phyloP scores from a whole-genome alignment of 345 rosid species.

The Brassica nigra region DNA sequence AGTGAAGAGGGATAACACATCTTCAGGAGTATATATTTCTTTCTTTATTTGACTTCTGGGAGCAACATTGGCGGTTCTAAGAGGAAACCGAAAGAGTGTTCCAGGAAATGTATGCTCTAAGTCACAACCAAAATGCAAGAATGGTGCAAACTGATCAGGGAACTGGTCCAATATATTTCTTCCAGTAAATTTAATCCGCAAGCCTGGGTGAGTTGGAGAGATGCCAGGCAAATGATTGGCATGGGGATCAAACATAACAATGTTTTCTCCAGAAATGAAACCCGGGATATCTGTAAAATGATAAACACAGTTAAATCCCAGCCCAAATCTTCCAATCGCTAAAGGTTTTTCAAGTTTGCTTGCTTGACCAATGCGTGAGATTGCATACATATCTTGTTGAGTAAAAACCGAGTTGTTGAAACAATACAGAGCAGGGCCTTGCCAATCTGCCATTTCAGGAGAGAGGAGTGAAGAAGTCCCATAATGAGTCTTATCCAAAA shows the following conservation, averaged over 20 bases:
- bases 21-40: conserved; percentile 78
- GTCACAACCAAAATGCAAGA: conserved; percentile 93
- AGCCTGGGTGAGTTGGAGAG: conserved; percentile 95
- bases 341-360: conserved; percentile 95
- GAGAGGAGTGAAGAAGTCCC: conserved; percentile 96
- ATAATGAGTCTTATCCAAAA: conserved; percentile 91
- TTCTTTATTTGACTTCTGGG: conserved; percentile 84
- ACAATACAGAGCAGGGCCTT: conserved; percentile 96
- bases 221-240: conserved; percentile 91
- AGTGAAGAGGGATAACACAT: conserved; percentile 81
- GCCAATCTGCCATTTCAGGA: conserved; percentile 99
- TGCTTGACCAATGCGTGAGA: conserved; percentile 97
- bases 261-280: conserved; percentile 95
- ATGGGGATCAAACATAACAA: conserved; percentile 98
- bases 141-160: conserved; percentile 96
- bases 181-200: conserved; percentile 85
- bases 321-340: conserved; percentile 94
- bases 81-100: conserved; percentile 95
- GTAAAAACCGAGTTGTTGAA: conserved; percentile 93
- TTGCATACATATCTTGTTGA: conserved; percentile 92
- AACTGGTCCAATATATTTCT: conserved; percentile 90
- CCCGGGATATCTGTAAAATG: conserved; percentile 93
- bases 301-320: conserved; percentile 97
- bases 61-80: conserved; percentile 71
- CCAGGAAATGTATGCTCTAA: conserved; percentile 80